Evolutionary conservation across 2,329 filamentous ascomycete genomes (phyloP), one percentile per base, ranked within the genome.

Genomic region (Thelonectria olida): DNA sequence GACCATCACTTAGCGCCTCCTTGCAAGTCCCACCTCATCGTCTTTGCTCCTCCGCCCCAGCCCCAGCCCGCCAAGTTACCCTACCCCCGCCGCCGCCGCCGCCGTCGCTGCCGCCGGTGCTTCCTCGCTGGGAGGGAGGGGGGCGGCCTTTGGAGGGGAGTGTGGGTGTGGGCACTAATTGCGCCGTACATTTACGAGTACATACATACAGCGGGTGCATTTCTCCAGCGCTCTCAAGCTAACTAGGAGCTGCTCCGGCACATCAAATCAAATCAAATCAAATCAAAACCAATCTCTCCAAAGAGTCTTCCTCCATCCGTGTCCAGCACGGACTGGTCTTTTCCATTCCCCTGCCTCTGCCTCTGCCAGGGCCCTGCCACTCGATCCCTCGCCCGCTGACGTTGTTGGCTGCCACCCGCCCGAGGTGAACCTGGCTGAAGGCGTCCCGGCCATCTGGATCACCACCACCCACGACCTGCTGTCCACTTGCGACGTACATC

Each of bases 371-470:
- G 34, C 31, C n/a, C n/a, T n/a, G n/a, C n/a, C n/a, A n/a, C n/a
- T n/a, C n/a, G n/a, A n/a, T n/a, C n/a, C n/a, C n/a, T n/a, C n/a
- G n/a, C n/a, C n/a, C 67, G 61, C 62, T 62, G 58, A 60, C 64
- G 60, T 67, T 67, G 67, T 63, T 67, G 57, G 66, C 67, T 70
- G 63, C 69, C 67, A 71, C 69, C 67, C 65, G 67, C 62, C 56
- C 68, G 53, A 61, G 65, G 48, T 61, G 53, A 63, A 66, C 49
- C 62, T 70, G 61, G n/a, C 59, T 61, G 53, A 56, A 57, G 53
- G 58, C 63, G 68, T 65, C 69, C 69, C 69, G 67, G 66, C 66
- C 66, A 72, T 71, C 66, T 72, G 69, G 69, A 70, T 71, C 68
- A 68, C 31, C 31, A 70, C 58, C 54, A 57, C 60, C 64, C 59